Percentiles rank a stretch among this genome's conserved stretches.
These are phyloP conservation scores for Bremia lactucae DNA, from an alignment of 352 stramenopile species.

Conservation along the genomic window DNA sequence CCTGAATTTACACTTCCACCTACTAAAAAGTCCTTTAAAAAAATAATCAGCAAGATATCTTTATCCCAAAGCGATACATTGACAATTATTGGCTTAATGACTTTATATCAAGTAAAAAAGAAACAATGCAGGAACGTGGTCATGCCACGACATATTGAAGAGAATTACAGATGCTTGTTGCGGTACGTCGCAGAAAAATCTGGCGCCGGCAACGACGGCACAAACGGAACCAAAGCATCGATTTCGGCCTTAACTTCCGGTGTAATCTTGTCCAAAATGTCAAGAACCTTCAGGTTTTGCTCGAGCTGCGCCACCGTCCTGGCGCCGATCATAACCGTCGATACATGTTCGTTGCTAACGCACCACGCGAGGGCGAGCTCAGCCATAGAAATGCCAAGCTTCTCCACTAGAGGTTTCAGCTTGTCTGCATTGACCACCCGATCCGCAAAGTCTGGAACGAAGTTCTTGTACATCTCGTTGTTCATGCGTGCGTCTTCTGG, in stretches of 20 bases:
- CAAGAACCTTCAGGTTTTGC: constrained; percentile 40
- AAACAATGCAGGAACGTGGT: no score
- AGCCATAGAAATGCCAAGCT: constrained; percentile 29
- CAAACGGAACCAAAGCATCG: neutral
- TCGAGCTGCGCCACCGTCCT: constrained; percentile 45
- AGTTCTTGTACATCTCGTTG: constrained; percentile 4
- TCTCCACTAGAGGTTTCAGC: constrained; percentile 25
- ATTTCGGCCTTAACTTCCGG: constrained; percentile 25
- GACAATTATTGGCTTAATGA: no score
- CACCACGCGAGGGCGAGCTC: constrained; percentile 55
- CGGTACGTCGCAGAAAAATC: neutral
- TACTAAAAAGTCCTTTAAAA: no score
- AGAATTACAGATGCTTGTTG: constrained; percentile 2
- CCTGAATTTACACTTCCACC: no score
- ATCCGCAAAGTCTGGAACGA: constrained; percentile 11
- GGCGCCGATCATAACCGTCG: constrained; percentile 40
- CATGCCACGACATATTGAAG: no score
- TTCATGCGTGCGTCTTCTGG: constrained; percentile 22
- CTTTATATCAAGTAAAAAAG: no score
- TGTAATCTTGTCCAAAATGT: constrained; percentile 30
- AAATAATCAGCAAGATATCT: no score
- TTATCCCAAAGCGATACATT: no score
- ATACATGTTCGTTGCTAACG: constrained; percentile 40
- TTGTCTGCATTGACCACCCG: constrained; percentile 9
- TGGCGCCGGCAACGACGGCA: neutral